Evolutionary conservation across 2,329 filamentous ascomycete species (phyloP), one percentile per base, ranked within the genome.

Genomic region (Bertia moriformis): DNA sequence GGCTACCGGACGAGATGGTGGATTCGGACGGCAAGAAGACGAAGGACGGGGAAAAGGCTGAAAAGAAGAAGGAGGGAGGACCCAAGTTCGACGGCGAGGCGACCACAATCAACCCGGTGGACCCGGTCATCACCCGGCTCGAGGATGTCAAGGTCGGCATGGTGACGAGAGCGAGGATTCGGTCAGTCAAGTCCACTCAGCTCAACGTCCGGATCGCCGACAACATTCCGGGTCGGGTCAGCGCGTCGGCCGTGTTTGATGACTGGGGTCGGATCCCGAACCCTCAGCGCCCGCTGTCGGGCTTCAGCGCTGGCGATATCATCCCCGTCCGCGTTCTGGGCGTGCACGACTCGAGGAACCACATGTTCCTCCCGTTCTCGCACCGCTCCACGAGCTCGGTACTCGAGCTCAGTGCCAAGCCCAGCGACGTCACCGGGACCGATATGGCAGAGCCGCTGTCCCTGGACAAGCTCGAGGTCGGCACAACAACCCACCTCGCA

Each of bases 181-280:
- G 73, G n/a, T 85, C 84, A 0, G 65, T 95, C 52, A 94, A 93
- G 59, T 78, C 80, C 38, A 95, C 89, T 0, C 91, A 98, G 55
- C 65, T 96, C 41, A 96, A 96, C 48, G 86, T 98, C 4, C 75
- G 83, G 47, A 69, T 96, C 39, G 81, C 85, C 33, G 85, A 93
- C 51, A 86, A 87, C 46, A 69, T 93, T 5, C 84, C 91, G 54
- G 91, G 89, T n/a, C 84, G 91, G 14, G 78, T 98, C 42, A 89
- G 95, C 52, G 74, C 91, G 4, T 93, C 91, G 1, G 86, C 96
- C 55, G 62, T 88, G 12, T 98, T 93, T 54, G 83, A 95, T 55
- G 69, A 67, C 10, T 95, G 83, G 80, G 82, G 93, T 37, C 79
- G 89, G 35, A 91, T 98, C 50, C 67, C 75, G 41, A 76, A 95